These are phyloP conservation scores for Sporisorium scitamineum DNA, from an alignment of 1,284 basidiomycete species.

Conservation along the genomic window DNA sequence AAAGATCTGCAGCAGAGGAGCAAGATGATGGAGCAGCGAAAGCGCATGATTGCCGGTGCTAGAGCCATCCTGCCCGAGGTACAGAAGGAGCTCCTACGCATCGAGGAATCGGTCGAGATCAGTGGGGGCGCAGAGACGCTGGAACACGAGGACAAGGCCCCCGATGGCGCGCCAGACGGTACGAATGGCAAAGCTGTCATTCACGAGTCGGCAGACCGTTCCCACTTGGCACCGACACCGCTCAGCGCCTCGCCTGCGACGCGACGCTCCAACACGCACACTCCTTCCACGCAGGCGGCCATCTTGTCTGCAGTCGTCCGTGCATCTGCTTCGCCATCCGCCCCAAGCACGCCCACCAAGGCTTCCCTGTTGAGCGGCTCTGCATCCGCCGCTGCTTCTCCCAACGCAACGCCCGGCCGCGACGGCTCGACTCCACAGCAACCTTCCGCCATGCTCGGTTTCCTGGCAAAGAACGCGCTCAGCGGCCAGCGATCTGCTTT, in stretches of 20 bases:
- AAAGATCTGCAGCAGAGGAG: slow-evolving; percentile 36
- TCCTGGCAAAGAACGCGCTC: slow-evolving; percentile 44
- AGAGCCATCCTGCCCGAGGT: slow-evolving; percentile 53
- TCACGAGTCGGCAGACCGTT: slow-evolving; percentile 16
- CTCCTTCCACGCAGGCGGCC: slow-evolving; percentile 41
- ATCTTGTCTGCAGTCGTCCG: slow-evolving; percentile 50
- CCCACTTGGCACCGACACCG: slow-evolving; percentile 20
- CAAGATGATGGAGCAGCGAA: slow-evolving; percentile 53
- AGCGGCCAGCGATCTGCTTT: slow-evolving; percentile 14
- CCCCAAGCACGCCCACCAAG: slow-evolving; percentile 30
- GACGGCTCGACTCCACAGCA: slow-evolving; percentile 21
- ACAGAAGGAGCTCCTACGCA: slow-evolving; percentile 50
- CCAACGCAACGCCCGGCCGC: slow-evolving; percentile 19
- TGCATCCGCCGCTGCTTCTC: slow-evolving; percentile 6
- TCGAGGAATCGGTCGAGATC: slow-evolving; percentile 47
- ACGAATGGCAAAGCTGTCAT: slow-evolving; percentile 5
- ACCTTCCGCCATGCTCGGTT: slow-evolving; percentile 46
- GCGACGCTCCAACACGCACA: slow-evolving; percentile 21
- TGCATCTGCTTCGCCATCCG: slow-evolving; percentile 44
- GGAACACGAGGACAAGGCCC: slow-evolving; percentile 1
- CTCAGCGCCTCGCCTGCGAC: slow-evolving; percentile 48
- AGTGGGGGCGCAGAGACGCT: slow-evolving; percentile 15
- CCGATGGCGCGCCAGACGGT: neutral
- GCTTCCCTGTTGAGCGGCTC: neutral
- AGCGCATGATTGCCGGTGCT: slow-evolving; percentile 48